phyloP scores from a whole-genome alignment of 148 eudicot species.

The Rhododendron mucronatum region DNA sequence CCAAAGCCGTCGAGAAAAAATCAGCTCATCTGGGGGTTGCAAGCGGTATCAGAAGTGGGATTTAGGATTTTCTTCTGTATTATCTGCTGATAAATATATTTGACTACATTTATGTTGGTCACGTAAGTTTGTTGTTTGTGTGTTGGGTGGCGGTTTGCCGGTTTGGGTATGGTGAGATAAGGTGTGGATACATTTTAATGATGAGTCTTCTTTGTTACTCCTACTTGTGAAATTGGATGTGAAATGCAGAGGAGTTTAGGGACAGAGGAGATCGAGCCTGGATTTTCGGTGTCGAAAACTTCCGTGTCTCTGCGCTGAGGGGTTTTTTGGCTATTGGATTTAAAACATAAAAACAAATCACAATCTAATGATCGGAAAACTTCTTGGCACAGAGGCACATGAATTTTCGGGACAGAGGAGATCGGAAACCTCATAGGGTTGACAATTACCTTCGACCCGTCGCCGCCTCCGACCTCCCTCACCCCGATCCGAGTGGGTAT shows the following conservation, averaged over 20 bases:
- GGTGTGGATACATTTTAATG: not conserved
- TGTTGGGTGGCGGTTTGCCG: not conserved
- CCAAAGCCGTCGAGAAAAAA: not conserved
- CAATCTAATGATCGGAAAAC: no score
- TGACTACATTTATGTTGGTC: not conserved
- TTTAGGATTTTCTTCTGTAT: not conserved
- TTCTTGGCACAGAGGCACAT: no score
- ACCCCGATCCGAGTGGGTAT: no score
- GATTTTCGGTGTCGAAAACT: no score
- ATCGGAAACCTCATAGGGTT: no score
- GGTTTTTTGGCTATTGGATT: no score
- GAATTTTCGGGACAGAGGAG: no score
- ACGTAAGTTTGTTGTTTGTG: not conserved
- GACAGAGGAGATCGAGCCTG: no score
- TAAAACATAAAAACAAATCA: no score
- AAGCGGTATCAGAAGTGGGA: not conserved
- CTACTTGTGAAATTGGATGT: not conserved
- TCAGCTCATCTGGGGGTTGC: not conserved
- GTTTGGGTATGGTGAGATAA: not conserved
- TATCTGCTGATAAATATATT: not conserved
- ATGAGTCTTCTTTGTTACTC: not conserved
- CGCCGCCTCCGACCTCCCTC: no score
- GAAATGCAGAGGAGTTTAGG: not conserved
- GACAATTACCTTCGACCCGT: no score
- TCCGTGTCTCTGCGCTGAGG: accelerated